A percentile compares a stretch with the other conserved stretches of the same genome.
phyloP scores from a whole-genome alignment of 2,329 filamentous ascomycete genomes.

The Hysterium pulicare region DNA sequence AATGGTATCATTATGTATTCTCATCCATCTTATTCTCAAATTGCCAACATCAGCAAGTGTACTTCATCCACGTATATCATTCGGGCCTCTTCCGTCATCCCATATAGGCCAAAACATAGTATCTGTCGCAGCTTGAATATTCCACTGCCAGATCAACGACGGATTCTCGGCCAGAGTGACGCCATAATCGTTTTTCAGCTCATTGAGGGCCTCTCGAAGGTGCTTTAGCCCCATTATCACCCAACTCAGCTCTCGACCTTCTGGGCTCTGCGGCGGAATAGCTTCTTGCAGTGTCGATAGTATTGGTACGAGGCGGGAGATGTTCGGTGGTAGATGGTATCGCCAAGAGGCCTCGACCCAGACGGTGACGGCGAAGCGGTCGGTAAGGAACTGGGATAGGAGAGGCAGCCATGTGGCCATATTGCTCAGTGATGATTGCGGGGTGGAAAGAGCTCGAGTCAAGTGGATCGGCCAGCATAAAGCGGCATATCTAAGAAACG shows the following conservation, averaged over 20 bases:
- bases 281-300: slow-evolving; percentile 16
- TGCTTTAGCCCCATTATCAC: slow-evolving; percentile 20
- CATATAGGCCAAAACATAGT: slow-evolving; percentile 9
- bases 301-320: slow-evolving; percentile 26
- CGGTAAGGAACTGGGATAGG: slow-evolving; percentile 22
- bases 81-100: too few relatives aligned
- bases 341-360: slow-evolving; percentile 34
- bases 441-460: slow-evolving; percentile 17
- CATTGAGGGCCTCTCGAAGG: slow-evolving; percentile 21
- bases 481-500: slow-evolving; percentile 28
- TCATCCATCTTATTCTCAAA: too few relatives aligned
- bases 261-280: slow-evolving; percentile 19
- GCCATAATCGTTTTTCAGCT: slow-evolving; percentile 20
- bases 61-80: too few relatives aligned
- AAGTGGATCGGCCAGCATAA: slow-evolving; percentile 34
- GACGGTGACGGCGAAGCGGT: slow-evolving; percentile 22
- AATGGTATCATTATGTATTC: too few relatives aligned
- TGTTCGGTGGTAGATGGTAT: slow-evolving; percentile 26
- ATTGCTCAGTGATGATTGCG: neutral
- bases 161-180: slow-evolving; percentile 21
- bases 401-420: slow-evolving; percentile 17
- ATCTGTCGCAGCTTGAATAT: slow-evolving; percentile 6
- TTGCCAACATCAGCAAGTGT: too few relatives aligned
- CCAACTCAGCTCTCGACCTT: slow-evolving; percentile 23
- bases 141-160: slow-evolving; percentile 27